A percentile compares a stretch with the other conserved stretches of the same genome.
These are phyloP conservation scores for Microbotryomycetes sp. DNA, from an alignment of 1,284 basidiomycete species.

Conservation along the genomic window DNA sequence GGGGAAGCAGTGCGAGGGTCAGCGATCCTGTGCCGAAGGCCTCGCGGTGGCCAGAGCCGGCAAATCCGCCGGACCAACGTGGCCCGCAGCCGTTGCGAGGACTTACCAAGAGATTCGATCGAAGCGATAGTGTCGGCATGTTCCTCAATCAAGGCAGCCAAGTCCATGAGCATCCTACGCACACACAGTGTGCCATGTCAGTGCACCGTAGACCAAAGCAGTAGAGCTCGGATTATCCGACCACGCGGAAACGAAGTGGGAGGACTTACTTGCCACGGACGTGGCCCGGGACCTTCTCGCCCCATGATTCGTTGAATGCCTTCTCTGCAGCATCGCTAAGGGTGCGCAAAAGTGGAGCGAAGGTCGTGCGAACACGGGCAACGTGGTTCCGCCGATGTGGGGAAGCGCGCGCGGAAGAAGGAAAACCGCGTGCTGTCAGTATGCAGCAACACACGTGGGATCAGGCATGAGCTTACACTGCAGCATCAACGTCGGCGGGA, in stretches of 20 bases:
- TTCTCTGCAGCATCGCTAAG: slow-evolving; percentile 66
- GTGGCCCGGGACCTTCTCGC: slow-evolving; percentile 60
- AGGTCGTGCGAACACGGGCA: neutral
- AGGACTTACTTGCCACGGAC: slow-evolving; percentile 55
- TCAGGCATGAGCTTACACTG: slow-evolving; percentile 19
- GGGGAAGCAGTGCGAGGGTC: neutral
- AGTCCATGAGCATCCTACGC: slow-evolving; percentile 52
- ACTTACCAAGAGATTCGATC: slow-evolving; percentile 53
- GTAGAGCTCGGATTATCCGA: no score
- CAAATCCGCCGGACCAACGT: neutral
- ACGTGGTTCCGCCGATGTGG: no score
- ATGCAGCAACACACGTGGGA: neutral
- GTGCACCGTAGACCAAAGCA: no score
- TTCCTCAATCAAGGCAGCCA: slow-evolving; percentile 66
- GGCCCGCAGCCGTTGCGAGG: no score
- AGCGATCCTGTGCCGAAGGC: neutral
- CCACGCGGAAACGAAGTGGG: no score
- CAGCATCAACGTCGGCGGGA: slow-evolving; percentile 31
- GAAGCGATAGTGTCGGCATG: slow-evolving; percentile 65
- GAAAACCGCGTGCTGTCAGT: neutral
- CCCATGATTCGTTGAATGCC: slow-evolving; percentile 69
- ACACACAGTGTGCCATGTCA: neutral
- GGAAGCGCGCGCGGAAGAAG: neutral
- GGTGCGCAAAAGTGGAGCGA: neutral
- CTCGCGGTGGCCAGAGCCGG: neutral